Evolutionary conservation across 352 stramenopile species (phyloP).

Genomic region (Globisporangium emineosum): DNA sequence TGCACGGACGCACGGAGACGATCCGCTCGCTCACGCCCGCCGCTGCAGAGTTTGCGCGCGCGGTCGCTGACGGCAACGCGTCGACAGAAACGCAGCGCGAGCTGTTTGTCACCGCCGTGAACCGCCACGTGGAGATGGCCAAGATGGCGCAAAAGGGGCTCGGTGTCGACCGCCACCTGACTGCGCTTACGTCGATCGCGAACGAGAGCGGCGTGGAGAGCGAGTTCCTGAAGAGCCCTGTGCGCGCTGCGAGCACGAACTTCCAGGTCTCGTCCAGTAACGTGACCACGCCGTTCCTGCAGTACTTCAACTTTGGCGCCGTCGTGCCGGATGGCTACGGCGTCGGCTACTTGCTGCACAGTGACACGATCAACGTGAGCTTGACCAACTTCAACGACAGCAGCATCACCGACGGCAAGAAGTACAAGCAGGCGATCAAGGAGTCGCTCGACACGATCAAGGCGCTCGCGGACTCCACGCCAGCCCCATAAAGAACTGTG

Average conservation of each 20-base stretch:
- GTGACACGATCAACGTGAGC: slow-evolving; percentile 78
- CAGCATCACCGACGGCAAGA: slow-evolving; percentile 55
- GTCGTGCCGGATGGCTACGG: slow-evolving; percentile 88
- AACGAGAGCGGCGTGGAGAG: slow-evolving; percentile 52
- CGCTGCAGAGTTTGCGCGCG: slow-evolving; percentile 63
- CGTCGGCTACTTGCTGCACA: slow-evolving; percentile 87
- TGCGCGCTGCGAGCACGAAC: slow-evolving; percentile 77
- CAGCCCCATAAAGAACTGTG: slow-evolving; percentile 15
- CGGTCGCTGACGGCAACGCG: slow-evolving; percentile 38
- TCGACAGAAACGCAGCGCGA: slow-evolving; percentile 52
- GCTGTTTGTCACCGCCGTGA: slow-evolving; percentile 64
- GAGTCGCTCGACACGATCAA: slow-evolving; percentile 80
- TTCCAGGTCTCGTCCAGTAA: slow-evolving; percentile 92
- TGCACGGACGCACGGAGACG: slow-evolving; percentile 90
- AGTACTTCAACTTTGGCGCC: slow-evolving; percentile 90
- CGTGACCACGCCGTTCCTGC: slow-evolving; percentile 84
- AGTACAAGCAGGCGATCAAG: slow-evolving; percentile 65
- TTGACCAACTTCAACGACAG: slow-evolving; percentile 87
- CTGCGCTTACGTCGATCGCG: slow-evolving; percentile 76
- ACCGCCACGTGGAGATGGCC: slow-evolving; percentile 87
- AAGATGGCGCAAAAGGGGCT: slow-evolving; percentile 86
- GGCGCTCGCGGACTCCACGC: slow-evolving; percentile 52
- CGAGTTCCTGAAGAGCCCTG: slow-evolving; percentile 76
- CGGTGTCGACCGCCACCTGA: slow-evolving; percentile 86
- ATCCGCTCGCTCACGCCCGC: slow-evolving; percentile 85